Evolutionary conservation across 2,329 filamentous ascomycete species (phyloP), one percentile per base, ranked within the genome.

Genomic region (Cryphonectria naterciae): DNA sequence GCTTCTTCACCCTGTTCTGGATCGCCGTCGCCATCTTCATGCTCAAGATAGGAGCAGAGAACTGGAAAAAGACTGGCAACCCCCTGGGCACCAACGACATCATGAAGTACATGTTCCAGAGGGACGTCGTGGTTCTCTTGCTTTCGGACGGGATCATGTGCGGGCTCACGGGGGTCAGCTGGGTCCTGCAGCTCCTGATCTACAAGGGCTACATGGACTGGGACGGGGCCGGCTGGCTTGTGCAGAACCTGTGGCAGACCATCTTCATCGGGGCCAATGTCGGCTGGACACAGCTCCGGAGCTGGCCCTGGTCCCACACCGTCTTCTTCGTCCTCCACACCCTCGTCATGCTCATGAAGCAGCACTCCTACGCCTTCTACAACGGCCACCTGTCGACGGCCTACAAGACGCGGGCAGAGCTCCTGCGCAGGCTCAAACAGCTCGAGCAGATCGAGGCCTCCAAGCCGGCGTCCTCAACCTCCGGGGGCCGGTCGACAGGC

Each of bases 221-320:
- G 93, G 86, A 91, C 72, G 81, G 85, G 22, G 80, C 84, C 10
- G 93, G 92, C 1, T 94, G 92, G 92, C 85, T 94, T 35, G 81
- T 94, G 39, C 92, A 95, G 77, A 91, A 92, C 76, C 81, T 89
- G 75, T 95, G 92, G 92, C 91, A 95, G 81, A 82, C 84, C 0
- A 73, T 84, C 19, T 94, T 91, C 75, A 85, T 94, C 15, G 85
- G 82, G 4, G 83, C 83, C 11, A 86, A 91, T 4, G 82, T 94
- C 6, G 87, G 86, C 67, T 88, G 92, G 82, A 91, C 92, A 0
- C 85, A 92, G 65, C 86, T 89, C 76, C 86, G 92, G 5, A 88
- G 93, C 66, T 95, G 92, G 93, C 91, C 92, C 1, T 95, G 93
- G 93, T 93, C 92, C 19, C 92, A 94, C 17, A 93, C 91, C 1